Evolutionary conservation across 305 asterid genomes (phyloP).

Genomic region (Petunia hybrid): DNA sequence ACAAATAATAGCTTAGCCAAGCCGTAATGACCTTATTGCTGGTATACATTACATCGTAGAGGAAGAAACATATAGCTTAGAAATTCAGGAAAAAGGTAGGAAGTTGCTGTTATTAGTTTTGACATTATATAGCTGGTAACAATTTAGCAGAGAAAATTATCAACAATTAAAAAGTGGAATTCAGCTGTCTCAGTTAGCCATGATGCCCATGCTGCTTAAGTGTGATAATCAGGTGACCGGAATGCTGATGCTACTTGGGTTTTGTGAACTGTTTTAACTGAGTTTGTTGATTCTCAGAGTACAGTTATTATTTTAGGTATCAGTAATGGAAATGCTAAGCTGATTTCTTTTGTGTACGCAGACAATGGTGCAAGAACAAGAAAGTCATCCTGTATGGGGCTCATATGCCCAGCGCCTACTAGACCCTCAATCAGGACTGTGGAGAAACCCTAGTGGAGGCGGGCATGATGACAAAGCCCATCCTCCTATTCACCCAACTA

Average conservation of each 20-base stretch:
- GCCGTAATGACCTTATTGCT: slow-evolving; percentile 16
- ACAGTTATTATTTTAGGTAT: slow-evolving; percentile 1
- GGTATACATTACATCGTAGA: background rate
- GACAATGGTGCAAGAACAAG: slow-evolving; percentile 92
- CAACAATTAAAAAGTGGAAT: slow-evolving; percentile 16
- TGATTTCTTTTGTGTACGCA: slow-evolving; percentile 46
- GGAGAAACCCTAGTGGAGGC: slow-evolving; percentile 90
- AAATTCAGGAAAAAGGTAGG: background rate
- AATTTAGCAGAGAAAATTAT: slow-evolving; percentile 16
- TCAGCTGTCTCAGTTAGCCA: slow-evolving; percentile 26
- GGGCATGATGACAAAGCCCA: slow-evolving; percentile 99
- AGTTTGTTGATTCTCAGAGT: slow-evolving; percentile 25
- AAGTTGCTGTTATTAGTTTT: background rate
- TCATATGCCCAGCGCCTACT: slow-evolving; percentile 82
- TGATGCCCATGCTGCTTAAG: slow-evolving; percentile 10
- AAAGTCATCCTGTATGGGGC: slow-evolving; percentile 91
- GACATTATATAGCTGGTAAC: background rate
- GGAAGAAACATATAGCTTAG: slow-evolving; percentile 2
- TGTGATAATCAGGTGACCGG: slow-evolving; percentile 2
- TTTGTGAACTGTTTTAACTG: slow-evolving; percentile 13
- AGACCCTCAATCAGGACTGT: slow-evolving; percentile 83
- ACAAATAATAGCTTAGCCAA: background rate
- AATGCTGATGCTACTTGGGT: slow-evolving; percentile 10
- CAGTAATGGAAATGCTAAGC: background rate
- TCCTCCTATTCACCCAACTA: slow-evolving; percentile 99